Percentiles rank a stretch among this genome's conserved stretches.
Conservation (phyloP, 768 basidiomycete genomes). For the Leucosporidium creatinivorum region DNA sequence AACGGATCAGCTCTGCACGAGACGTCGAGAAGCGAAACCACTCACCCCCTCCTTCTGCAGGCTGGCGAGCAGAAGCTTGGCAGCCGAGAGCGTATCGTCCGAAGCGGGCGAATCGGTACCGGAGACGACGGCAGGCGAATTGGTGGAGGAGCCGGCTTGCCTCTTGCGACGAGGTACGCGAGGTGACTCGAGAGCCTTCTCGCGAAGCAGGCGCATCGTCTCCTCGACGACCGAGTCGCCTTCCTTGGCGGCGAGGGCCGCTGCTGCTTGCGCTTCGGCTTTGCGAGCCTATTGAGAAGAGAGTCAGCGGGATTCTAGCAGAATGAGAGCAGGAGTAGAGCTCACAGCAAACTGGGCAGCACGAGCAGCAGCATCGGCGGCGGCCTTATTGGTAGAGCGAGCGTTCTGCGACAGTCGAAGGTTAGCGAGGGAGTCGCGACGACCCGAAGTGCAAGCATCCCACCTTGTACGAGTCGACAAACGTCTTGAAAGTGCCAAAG, state of each 20-base stretch:
- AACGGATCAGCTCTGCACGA: not conserved
- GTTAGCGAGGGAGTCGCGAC: not conserved
- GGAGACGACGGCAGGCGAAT: not conserved
- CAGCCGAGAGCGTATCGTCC: not conserved
- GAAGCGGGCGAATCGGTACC: not conserved
- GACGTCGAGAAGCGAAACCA: not conserved
- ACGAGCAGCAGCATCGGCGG: slow-evolving; percentile 13
- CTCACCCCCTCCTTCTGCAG: not conserved
- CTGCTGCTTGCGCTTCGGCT: slow-evolving; percentile 16
- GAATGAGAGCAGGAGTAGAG: no score
- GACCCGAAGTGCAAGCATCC: not conserved
- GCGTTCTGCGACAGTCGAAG: slow-evolving; percentile 6
- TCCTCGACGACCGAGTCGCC: slow-evolving; percentile 30
- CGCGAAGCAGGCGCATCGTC: slow-evolving; percentile 19
- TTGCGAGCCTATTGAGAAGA: slow-evolving; percentile 20
- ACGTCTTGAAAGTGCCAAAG: slow-evolving; percentile 95
- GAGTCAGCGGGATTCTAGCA: not conserved
- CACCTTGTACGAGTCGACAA: slow-evolving; percentile 75
- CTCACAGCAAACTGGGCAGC: slow-evolving; percentile 14
- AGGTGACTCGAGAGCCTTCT: slow-evolving; percentile 16
- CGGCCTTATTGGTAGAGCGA: slow-evolving; percentile 14
- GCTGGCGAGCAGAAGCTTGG: not conserved
- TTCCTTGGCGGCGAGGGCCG: slow-evolving; percentile 5
- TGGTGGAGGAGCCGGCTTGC: not conserved
- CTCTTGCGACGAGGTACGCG: not conserved